A percentile compares a stretch with the other conserved stretches of the same genome.
Evolutionary conservation across 2,329 filamentous ascomycete genomes (phyloP).

Genomic region (Colletotrichum brevisporum): DNA sequence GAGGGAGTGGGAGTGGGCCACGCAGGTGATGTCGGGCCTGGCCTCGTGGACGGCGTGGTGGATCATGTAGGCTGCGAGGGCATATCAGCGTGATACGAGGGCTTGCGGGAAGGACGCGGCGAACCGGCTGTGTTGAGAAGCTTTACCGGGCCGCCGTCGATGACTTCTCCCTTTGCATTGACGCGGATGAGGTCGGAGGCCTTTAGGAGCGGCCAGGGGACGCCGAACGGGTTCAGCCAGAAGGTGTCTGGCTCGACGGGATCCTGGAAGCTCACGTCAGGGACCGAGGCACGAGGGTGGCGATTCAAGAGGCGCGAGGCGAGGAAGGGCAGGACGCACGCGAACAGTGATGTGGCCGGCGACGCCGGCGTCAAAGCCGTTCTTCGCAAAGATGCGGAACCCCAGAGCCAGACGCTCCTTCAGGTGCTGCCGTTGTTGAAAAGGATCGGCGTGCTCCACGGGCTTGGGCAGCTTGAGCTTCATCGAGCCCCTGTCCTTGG

Average conservation of each 20-base stretch:
- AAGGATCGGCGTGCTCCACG: conserved; percentile 44
- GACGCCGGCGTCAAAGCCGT: conserved; percentile 72
- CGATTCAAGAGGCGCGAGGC: neutral
- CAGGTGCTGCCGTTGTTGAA: conserved; percentile 64
- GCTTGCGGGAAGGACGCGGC: neutral
- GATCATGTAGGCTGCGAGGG: conserved; percentile 60
- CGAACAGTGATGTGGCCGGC: conserved; percentile 77
- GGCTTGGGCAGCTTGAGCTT: conserved; percentile 17
- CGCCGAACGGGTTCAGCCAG: conserved; percentile 78
- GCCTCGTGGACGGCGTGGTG: conserved; percentile 65
- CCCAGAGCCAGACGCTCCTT: conserved; percentile 68
- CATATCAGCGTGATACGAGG: conserved; percentile 14
- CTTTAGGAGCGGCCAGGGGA: conserved; percentile 73
- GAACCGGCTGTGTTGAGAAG: conserved; percentile 38
- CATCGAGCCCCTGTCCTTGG: conserved; percentile 7
- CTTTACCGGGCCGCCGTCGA: conserved; percentile 67
- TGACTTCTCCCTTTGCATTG: conserved; percentile 70
- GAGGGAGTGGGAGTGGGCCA: conserved; percentile 68
- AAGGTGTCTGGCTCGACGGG: conserved; percentile 73
- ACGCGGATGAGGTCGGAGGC: conserved; percentile 78
- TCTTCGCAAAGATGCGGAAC: conserved; percentile 71
- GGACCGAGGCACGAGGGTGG: neutral
- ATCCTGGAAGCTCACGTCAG: conserved; percentile 48
- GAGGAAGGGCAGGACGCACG: conserved; percentile 20
- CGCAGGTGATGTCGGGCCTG: conserved; percentile 67